A percentile compares a stretch with the other conserved stretches of the same genome.
These are phyloP conservation scores for Geranium brycei DNA, from an alignment of 345 rosid genomes.

Conservation along the genomic window DNA sequence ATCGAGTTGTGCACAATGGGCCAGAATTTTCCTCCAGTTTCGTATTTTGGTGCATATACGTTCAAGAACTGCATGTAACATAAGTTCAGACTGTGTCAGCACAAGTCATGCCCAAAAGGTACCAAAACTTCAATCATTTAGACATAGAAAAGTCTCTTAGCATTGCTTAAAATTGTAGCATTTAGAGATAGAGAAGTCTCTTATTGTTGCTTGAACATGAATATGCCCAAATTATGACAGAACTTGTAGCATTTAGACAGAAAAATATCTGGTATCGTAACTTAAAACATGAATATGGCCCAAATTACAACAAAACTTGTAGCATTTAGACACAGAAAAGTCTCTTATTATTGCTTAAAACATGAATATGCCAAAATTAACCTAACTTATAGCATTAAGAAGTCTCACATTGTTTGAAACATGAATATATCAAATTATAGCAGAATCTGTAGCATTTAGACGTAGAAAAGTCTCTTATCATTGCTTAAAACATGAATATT, in stretches of 20 bases:
- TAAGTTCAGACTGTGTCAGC: conserved; percentile 6
- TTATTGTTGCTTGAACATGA: too few relatives aligned
- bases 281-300: not conserved
- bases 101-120: not conserved
- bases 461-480: conserved; percentile 4
- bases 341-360: not conserved
- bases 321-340: not conserved
- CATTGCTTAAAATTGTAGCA: not conserved
- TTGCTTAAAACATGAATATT: not conserved
- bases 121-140: conserved; percentile 1
- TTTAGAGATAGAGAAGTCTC: not conserved
- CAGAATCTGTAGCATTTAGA: too few relatives aligned
- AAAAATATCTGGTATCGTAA: conserved; percentile 1
- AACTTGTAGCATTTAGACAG: too few relatives aligned
- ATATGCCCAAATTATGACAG: conserved; percentile 2
- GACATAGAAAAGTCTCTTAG: not conserved
- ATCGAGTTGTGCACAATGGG: conserved; percentile 81
- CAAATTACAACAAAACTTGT: not conserved
- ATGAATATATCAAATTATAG: not conserved
- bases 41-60: conserved; percentile 74
- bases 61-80: conserved; percentile 54
- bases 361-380: not conserved
- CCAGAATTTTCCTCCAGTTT: conserved; percentile 91
- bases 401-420: not conserved
- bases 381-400: conserved; percentile 3